Evolutionary conservation across 768 basidiomycete genomes (phyloP).

Genomic region (Psilocybe azurescens): DNA sequence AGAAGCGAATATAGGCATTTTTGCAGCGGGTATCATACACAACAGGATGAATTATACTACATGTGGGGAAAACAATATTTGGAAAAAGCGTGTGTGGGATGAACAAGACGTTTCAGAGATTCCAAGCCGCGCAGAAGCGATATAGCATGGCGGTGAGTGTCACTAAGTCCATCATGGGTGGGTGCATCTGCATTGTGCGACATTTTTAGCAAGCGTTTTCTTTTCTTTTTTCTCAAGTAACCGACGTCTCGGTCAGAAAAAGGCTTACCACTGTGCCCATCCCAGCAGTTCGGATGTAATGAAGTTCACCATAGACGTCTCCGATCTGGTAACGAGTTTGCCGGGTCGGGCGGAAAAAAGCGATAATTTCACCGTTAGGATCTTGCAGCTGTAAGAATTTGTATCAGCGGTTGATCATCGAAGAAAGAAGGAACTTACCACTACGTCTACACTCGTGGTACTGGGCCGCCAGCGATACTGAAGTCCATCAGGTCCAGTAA

Average conservation of each 20-base stretch:
- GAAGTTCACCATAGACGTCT: conserved; percentile 86
- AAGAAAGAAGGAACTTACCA: conserved; percentile 46
- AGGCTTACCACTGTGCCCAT: conserved; percentile 77
- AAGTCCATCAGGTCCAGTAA: conserved; percentile 84
- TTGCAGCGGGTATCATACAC: conserved; percentile 23
- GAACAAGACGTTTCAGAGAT: conserved; percentile 39
- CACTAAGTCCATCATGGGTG: conserved; percentile 90
- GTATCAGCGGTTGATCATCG: not conserved
- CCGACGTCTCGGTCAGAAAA: conserved; percentile 9
- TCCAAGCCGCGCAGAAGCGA: conserved; percentile 70
- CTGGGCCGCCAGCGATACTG: conserved; percentile 84
- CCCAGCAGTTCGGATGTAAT: conserved; percentile 80
- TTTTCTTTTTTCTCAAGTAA: not conserved
- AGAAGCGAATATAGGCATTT: conserved; percentile 18
- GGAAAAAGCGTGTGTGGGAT: conserved; percentile 11
- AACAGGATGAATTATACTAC: conserved; percentile 26
- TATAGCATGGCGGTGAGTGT: conserved; percentile 87
- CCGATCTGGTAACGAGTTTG: conserved; percentile 84
- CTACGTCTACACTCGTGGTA: conserved; percentile 57
- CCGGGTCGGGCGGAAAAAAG: conserved; percentile 80
- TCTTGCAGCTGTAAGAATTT: conserved; percentile 66
- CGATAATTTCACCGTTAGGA: conserved; percentile 68
- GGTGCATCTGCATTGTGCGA: conserved; percentile 65
- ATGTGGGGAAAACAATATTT: conserved; percentile 15
- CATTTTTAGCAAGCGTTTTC: not conserved